Evolutionary conservation across 805 yeast genomes (phyloP), one percentile per base, ranked within the genome.

Genomic region (Candida verbasci): DNA sequence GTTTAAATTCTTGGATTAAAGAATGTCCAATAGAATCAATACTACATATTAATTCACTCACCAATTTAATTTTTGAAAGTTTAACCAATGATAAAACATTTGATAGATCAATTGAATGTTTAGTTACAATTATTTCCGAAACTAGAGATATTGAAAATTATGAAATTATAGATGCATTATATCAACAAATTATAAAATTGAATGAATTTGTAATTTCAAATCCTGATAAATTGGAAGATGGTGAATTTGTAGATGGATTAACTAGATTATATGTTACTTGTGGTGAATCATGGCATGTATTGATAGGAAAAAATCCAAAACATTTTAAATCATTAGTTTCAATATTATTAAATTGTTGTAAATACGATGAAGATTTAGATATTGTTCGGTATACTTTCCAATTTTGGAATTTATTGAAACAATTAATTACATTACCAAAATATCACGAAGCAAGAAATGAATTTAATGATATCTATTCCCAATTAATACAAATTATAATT

Each of bases 281-380:
- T 2, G 96, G 95, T 39, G 97, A 88, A 60, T 75, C 95, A 1
- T 93, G 98, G 98, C 93, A 87, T 58, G 84, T 85, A 23, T 67
- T 85, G 23, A 78, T 93, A 34, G 87, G 91, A 6, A 78, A 78
- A 48, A 65, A 73, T 36, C 93, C 97, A 0, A 60, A 60, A 30
- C 72, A 74, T 30, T 89, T 85, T 62, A 72, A 75, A 44, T 83
- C 84, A 1, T 62, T 93, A 49, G 89, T 89, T 14, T 80, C 77
- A 40, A 77, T 86, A 5, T 58, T 91, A 16, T 68, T 87, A 29
- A 77, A 80, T 43, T 75, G 89, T 43, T 72, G 95, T 17, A 70
- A 80, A 26, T 77, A 77, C 45, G 86, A 83, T 34, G 82, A 82
- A 33, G 97, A 91, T 58, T 72, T 91, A 51, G 97, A 91, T 50